Conservation (phyloP, 2,329 filamentous ascomycete species). For the Aspergillus latus region DNA sequence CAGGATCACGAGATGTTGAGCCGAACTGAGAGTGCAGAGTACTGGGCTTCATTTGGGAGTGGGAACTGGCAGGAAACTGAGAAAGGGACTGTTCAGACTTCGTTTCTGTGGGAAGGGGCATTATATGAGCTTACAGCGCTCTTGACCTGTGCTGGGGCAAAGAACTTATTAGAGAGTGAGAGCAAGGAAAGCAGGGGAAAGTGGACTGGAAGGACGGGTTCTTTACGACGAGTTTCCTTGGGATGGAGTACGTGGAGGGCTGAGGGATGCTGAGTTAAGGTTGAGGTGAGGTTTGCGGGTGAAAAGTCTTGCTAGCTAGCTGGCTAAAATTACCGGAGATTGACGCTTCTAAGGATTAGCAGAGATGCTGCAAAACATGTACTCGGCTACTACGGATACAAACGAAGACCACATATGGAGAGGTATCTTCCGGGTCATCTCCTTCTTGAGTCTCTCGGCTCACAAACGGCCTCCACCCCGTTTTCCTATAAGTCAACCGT, state of each 20-base stretch:
- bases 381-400: too few relatives aligned
- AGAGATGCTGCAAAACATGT: too few relatives aligned
- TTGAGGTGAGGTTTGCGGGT: background rate
- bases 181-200: background rate
- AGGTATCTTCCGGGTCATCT: background rate
- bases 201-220: background rate
- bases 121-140: background rate
- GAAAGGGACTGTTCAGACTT: background rate
- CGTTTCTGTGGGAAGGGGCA: background rate
- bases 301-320: background rate
- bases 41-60: background rate
- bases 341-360: too few relatives aligned
- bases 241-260: background rate
- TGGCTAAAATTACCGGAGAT: too few relatives aligned
- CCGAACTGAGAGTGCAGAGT: background rate
- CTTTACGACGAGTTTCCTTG: background rate
- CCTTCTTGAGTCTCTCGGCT: constrained; percentile 57
- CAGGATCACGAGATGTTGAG: background rate
- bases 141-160: background rate
- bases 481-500: constrained; percentile 2
- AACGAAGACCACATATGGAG: too few relatives aligned
- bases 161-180: background rate
- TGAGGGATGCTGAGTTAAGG: background rate
- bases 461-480: constrained; percentile 7
- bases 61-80: background rate